These are phyloP conservation scores for Alternaria solani DNA, from an alignment of 2,329 filamentous ascomycete genomes.

Conservation along the genomic window DNA sequence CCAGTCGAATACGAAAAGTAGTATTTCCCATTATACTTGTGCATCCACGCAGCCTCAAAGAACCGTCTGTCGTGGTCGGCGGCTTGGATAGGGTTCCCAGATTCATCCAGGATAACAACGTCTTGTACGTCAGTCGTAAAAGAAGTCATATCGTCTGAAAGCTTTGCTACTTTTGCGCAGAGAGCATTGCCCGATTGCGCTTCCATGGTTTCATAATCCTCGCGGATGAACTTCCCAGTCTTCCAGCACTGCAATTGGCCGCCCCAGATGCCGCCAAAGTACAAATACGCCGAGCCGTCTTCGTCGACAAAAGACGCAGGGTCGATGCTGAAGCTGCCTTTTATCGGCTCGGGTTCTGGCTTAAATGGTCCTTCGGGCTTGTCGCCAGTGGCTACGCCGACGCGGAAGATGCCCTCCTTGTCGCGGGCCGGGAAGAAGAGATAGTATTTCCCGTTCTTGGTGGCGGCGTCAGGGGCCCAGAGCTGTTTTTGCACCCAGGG, in stretches of 20 bases:
- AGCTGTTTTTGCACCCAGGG: slow-evolving; percentile 82
- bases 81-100: slow-evolving; percentile 64
- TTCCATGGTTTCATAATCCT: slow-evolving; percentile 38
- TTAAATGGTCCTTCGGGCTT: slow-evolving; percentile 74
- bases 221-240: slow-evolving; percentile 64
- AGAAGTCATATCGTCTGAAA: slow-evolving; percentile 71
- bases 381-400: slow-evolving; percentile 73
- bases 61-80: slow-evolving; percentile 78
- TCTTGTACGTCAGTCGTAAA: slow-evolving; percentile 67
- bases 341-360: slow-evolving; percentile 70
- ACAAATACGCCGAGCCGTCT: slow-evolving; percentile 70
- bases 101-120: slow-evolving; percentile 70
- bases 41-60: slow-evolving; percentile 84
- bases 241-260: slow-evolving; percentile 82
- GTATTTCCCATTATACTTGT: slow-evolving; percentile 73
- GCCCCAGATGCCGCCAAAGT: slow-evolving; percentile 83
- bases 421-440: slow-evolving; percentile 81
- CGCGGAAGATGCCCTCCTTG: slow-evolving; percentile 73
- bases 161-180: slow-evolving; percentile 70
- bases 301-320: slow-evolving; percentile 78
- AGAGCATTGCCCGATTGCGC: slow-evolving; percentile 61
- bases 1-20: slow-evolving; percentile 83
- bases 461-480: slow-evolving; percentile 80
- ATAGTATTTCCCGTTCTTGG: slow-evolving; percentile 74
- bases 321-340: slow-evolving; percentile 78